Evolutionary conservation across 2,329 filamentous ascomycete genomes (phyloP), one percentile per base, ranked within the genome.

Genomic region (Aurifilum marmelostoma): DNA sequence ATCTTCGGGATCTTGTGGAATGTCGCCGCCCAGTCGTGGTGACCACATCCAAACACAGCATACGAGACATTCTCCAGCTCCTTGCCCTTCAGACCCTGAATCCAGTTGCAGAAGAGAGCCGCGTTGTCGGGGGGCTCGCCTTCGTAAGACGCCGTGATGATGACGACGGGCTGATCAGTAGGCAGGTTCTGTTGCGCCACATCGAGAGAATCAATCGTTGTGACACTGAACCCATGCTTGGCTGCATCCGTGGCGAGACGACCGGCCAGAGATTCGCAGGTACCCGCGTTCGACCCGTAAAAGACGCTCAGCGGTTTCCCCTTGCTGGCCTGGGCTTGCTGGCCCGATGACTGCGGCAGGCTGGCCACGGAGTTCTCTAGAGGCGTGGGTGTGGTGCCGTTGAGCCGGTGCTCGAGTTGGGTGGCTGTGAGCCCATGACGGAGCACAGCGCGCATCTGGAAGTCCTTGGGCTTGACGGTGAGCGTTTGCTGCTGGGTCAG

Each of bases 211-310:
- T 85, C 83, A 1, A 90, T 79, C 3, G 80, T 81, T 2, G 78
- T 75, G 4, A 87, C 86, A 4, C 76, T 78, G 77, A 89, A 93
- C 0, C 91, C 91, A 73, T 88, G 87, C 3, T 77, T 76, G 1
- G 81, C 74, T 0, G 90, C 90, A 73, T 88, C 85, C 14, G 83
- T 80, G 1, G 88, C 88, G 11, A 93, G 76, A 39, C 84, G 81
- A 69, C 89, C 84, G 1, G 91, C 88, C 50, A 93, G 83, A 0
- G 88, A 83, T 76, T 92, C 89, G 75, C 91, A 93, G 5, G 91
- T 93, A 0, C 91, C 91, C 1, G 87, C 88, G 75, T 93, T 92
- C 12, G 89, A 91, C 2, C 91, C 91, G 74, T 91, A 93, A 43
- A 90, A 84, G 16, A 93, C 84, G 6, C 85, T 84, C 71, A 93